Evolutionary conservation across 1,139 yeast genomes (phyloP).

Genomic region (Hansenula lynferdii): DNA sequence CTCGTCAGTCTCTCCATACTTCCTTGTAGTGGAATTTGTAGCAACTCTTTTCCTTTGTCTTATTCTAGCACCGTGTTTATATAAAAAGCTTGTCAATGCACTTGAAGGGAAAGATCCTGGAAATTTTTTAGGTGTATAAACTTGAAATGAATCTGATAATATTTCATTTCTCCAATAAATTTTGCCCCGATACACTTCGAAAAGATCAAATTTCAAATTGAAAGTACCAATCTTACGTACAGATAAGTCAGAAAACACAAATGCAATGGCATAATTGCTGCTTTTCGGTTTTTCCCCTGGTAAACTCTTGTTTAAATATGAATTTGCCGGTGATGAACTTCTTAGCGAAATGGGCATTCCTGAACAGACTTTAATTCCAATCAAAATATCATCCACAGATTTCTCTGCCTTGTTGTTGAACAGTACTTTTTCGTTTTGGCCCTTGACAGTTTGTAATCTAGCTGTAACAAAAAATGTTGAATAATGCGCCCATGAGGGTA

Average conservation of each 20-base stretch:
- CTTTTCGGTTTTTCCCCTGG: conserved; percentile 14
- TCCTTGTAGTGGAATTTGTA: neutral
- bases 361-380: conserved; percentile 22
- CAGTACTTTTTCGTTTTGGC: conserved; percentile 8
- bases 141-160: conserved; percentile 18
- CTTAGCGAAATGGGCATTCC: conserved; percentile 23
- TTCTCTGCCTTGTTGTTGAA: conserved; percentile 5
- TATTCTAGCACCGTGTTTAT: conserved; percentile 25
- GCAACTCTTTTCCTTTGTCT: conserved; percentile 22
- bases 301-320: conserved; percentile 7
- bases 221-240: conserved; percentile 23
- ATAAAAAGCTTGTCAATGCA: conserved; percentile 21
- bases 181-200: conserved; percentile 20
- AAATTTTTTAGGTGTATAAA: conserved; percentile 25
- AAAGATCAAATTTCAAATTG: conserved; percentile 21
- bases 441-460: conserved; percentile 12
- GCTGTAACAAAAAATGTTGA: conserved; percentile 25
- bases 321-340: conserved; percentile 11
- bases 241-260: conserved; percentile 24
- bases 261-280: conserved; percentile 20
- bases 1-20: conserved; percentile 2
- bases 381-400: conserved; percentile 14
- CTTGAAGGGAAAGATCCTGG: conserved; percentile 25
- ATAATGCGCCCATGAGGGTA: conserved; percentile 23
- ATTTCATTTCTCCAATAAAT: conserved; percentile 14